Base-by-base conservation (phyloP, 2,329 filamentous ascomycete genomes). In the Periglandula ipomoeae region DNA sequence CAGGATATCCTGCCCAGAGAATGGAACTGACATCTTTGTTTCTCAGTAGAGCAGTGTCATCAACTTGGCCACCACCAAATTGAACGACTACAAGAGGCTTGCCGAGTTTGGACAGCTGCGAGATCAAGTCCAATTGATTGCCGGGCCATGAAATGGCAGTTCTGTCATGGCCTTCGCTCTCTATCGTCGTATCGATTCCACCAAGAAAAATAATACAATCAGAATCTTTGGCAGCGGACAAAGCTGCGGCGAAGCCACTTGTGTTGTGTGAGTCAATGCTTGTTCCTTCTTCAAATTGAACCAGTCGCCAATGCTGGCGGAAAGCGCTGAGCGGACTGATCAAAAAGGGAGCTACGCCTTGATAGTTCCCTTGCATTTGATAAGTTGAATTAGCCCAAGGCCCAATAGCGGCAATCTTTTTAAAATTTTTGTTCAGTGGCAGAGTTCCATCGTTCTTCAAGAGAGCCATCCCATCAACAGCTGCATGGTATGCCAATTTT, bases 1-100 rank as follows among this genome's bases (percentile, higher is more conserved):
- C 78, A 0, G 79, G 79, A 49, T 79, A 82, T 0, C 78, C 76
- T 0, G 67, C 74, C 79, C 79, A 82, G 0, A 82, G 55, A 1
- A 82, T 58, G 0, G 74, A 69, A 24, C 66, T 70, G 49, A 82
- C 68, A 48, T 72, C 72, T 1, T 62, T 53, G 47, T 76, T 72
- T 4, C 60, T 61, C 5, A 74, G 58, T 3, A 82, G 57, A 3
- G 74, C 67, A 0, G 71, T 66, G 49, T 71, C 70, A 56, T 82
- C 79, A 19, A 81, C 53, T 55, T 73, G 69, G 11, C 66, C 68
- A n/a, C 75, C 76, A 52, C 76, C 76, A 53, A 79, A 67, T 50
- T 78, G 71, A 1, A 77, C 61, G 1, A 81, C 67, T 1, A 79
- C 58, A 23, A 75, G 65, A 0, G 74, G 74, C 57, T 79, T 81